These are phyloP conservation scores for Medicago ruthenica DNA, from an alignment of 306 rosid genomes.

Conservation along the genomic window DNA sequence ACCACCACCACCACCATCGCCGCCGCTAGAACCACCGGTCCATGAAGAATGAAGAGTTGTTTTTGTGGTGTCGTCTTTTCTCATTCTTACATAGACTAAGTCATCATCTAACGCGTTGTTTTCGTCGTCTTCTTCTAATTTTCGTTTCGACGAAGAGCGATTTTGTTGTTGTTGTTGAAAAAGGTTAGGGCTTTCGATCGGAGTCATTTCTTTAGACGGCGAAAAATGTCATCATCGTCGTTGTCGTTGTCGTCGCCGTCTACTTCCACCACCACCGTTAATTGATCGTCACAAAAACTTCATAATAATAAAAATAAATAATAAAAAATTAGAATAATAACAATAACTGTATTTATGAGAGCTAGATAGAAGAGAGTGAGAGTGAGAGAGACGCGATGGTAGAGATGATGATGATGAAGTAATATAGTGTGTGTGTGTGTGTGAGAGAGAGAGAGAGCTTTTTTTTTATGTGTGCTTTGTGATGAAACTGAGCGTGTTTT, in stretches of 20 bases:
- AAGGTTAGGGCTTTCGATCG: slow-evolving; percentile 57
- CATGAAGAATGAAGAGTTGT: slow-evolving; percentile 58
- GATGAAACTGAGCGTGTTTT: not conserved
- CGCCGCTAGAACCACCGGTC: not conserved
- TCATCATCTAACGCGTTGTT: slow-evolving; percentile 41
- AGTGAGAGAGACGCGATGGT: not conserved
- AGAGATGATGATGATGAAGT: not conserved
- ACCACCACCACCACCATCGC: not conserved
- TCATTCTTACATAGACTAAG: slow-evolving; percentile 71
- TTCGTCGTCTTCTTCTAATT: slow-evolving; percentile 60
- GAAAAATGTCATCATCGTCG: slow-evolving; percentile 30
- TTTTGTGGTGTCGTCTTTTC: slow-evolving; percentile 59
- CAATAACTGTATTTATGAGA: not conserved
- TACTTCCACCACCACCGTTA: not conserved
- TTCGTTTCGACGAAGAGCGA: slow-evolving; percentile 67
- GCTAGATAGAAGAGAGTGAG: not conserved
- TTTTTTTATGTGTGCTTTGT: not conserved
- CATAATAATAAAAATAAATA: not conserved
- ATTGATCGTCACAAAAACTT: not conserved
- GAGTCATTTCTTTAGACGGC: slow-evolving; percentile 67
- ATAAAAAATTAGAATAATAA: not conserved
- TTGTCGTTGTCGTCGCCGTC: not conserved
- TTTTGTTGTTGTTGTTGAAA: slow-evolving; percentile 53
- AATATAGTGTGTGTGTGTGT: not conserved
- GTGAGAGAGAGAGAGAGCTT: too few species aligned